These are phyloP conservation scores for Boletus vinaceobasis DNA, from an alignment of 768 basidiomycete genomes.

Conservation along the genomic window DNA sequence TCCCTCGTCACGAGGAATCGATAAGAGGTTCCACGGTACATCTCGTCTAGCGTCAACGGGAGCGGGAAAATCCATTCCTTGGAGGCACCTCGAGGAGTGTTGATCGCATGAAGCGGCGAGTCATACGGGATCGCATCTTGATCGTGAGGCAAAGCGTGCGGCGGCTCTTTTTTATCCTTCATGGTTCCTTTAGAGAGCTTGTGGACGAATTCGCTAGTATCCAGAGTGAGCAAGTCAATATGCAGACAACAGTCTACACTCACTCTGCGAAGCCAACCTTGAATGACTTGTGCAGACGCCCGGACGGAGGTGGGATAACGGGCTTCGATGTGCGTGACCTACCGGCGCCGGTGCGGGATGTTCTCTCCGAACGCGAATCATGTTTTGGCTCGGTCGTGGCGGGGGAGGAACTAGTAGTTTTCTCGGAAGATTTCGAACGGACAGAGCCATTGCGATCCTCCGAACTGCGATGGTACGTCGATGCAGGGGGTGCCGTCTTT, in stretches of 20 bases:
- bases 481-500: constrained; percentile 4
- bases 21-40: constrained; percentile 53
- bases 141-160: constrained; percentile 3
- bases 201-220: constrained; percentile 28
- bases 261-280: constrained; percentile 29
- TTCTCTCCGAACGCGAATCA: constrained; percentile 10
- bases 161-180: constrained; percentile 3
- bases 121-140: constrained; percentile 25
- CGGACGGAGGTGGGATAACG: constrained; percentile 29
- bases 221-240: constrained; percentile 6
- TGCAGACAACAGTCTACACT: constrained; percentile 6
- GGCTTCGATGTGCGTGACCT: constrained; percentile 22
- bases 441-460: constrained; percentile 5
- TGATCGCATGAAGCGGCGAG: constrained; percentile 40
- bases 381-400: constrained; percentile 1
- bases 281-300: constrained; percentile 17
- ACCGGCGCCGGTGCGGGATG: constrained; percentile 10
- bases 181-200: constrained; percentile 22
- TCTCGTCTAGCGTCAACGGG: constrained; percentile 56
- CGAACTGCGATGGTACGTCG: constrained; percentile 12
- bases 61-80: constrained; percentile 71
- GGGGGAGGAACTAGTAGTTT: constrained; percentile 4
- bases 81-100: constrained; percentile 37
- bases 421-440: constrained; percentile 14
- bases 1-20: constrained; percentile 60